Evolutionary conservation across 2,329 filamentous ascomycete genomes (phyloP).

Genomic region (Fusarium illudens): DNA sequence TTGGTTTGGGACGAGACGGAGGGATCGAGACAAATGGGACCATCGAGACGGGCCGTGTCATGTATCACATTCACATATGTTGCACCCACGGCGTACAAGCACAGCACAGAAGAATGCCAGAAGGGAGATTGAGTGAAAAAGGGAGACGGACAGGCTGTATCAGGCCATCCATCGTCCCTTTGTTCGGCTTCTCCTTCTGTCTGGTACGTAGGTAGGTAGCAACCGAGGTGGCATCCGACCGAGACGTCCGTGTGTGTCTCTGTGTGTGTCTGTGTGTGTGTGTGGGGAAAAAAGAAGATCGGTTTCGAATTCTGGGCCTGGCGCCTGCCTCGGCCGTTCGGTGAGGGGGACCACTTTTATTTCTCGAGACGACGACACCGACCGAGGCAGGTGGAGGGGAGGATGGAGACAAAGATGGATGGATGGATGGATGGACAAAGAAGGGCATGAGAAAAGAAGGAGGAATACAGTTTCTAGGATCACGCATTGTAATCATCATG

Average conservation of each 20-base stretch:
- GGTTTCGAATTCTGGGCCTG: constrained; percentile 25
- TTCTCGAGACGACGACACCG: background rate
- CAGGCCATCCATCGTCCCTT: constrained; percentile 27
- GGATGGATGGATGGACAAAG: constrained; percentile 4
- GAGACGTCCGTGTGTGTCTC: background rate
- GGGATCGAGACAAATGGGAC: background rate
- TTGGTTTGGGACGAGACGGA: too few species aligned
- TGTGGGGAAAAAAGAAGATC: constrained; percentile 19
- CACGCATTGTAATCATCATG: background rate
- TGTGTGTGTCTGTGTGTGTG: constrained; percentile 13
- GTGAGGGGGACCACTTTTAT: constrained; percentile 21
- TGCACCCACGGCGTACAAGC: constrained; percentile 26
- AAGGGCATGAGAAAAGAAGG: background rate
- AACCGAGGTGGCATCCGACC: background rate
- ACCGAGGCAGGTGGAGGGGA: too few species aligned
- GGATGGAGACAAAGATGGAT: background rate
- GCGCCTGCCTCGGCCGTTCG: constrained; percentile 18
- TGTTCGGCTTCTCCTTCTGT: constrained; percentile 1
- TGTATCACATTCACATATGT: constrained; percentile 28
- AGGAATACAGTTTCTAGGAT: background rate
- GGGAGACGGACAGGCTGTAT: constrained; percentile 14
- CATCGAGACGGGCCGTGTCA: constrained; percentile 22
- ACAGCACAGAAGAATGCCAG: constrained; percentile 21
- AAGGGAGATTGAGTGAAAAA: constrained; percentile 5
- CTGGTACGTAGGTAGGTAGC: background rate